These are phyloP conservation scores for Nicotiana knightiana DNA, from an alignment of 257 asterid species.

Conservation along the genomic window DNA sequence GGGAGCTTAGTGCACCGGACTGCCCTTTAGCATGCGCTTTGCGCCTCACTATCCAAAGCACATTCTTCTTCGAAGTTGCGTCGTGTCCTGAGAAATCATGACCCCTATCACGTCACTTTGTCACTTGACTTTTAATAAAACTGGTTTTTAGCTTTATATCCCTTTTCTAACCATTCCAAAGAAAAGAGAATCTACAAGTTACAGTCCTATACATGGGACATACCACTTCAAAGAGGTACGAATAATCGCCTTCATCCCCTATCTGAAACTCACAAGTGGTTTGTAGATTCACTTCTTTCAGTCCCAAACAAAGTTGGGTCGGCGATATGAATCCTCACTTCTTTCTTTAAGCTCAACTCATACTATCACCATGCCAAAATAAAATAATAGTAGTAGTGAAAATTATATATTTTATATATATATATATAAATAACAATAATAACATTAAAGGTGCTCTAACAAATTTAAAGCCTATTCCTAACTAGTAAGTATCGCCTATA, in stretches of 20 bases:
- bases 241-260: neutral
- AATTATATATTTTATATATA: too few relatives aligned
- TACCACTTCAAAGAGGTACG: neutral
- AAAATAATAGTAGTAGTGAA: too few relatives aligned
- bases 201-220: neutral
- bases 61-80: neutral
- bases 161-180: neutral
- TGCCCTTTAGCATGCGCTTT: too few relatives aligned
- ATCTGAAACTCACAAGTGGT: neutral
- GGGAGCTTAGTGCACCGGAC: too few relatives aligned
- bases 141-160: neutral
- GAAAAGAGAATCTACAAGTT: conserved; percentile 2
- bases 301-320: too few relatives aligned
- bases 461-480: too few relatives aligned
- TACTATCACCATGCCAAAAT: too few relatives aligned
- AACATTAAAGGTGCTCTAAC: too few relatives aligned
- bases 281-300: neutral
- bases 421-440: too few relatives aligned
- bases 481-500: too few relatives aligned
- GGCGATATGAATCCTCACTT: too few relatives aligned
- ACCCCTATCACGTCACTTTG: neutral
- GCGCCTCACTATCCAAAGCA: neutral
- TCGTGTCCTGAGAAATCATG: neutral
- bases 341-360: too few relatives aligned
- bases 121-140: neutral